Evolutionary conservation across 2,329 filamentous ascomycete species (phyloP), one percentile per base, ranked within the genome.

Genomic region (Exserohilum turcica): DNA sequence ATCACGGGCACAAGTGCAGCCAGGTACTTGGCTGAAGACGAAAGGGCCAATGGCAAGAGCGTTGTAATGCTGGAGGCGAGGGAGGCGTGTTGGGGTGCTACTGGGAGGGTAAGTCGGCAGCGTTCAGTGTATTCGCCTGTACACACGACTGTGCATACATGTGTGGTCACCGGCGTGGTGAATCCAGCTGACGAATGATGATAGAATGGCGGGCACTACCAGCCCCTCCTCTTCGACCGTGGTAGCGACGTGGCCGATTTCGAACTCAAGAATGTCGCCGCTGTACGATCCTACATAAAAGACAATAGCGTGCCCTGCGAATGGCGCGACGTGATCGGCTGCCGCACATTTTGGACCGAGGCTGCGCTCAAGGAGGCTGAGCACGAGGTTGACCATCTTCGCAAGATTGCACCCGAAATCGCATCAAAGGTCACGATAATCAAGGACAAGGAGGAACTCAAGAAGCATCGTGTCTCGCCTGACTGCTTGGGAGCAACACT

Each of bases 11-110:
- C 86, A 1, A 89, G 88, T 72, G 87, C 86, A 0, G 88, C 88
- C 3, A 80, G 84, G 58, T 85, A 84, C 66, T 77, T 91, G 45
- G 56, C 67, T 55, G 73, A 82, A 76, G 66, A 79, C 77, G 51
- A 76, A 57, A 58, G 72, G 53, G 63, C 73, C 31, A 66, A 76
- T 33, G 77, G 79, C 5, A 76, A 80, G 53, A 79, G 75, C n/a
- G 82, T 92, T 6, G 79, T 92, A 5, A 82, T 92, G 78, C 79
- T 93, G 5, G 90, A 93, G 74, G 90, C 90, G 12, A 80, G 90
- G 64, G 89, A 92, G 77, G 88, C 86, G 3, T 92, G 89, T 67
- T 92, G 84, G 84, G 90, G 90, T 15, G 90, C 90, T n/a, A 93
- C 89, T 1, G 89, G 90, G n/a, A 77, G 89, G 67, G 87, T 90